Base-by-base conservation (phyloP, 2,329 filamentous ascomycete genomes). In the Hypomyces rosellus region DNA sequence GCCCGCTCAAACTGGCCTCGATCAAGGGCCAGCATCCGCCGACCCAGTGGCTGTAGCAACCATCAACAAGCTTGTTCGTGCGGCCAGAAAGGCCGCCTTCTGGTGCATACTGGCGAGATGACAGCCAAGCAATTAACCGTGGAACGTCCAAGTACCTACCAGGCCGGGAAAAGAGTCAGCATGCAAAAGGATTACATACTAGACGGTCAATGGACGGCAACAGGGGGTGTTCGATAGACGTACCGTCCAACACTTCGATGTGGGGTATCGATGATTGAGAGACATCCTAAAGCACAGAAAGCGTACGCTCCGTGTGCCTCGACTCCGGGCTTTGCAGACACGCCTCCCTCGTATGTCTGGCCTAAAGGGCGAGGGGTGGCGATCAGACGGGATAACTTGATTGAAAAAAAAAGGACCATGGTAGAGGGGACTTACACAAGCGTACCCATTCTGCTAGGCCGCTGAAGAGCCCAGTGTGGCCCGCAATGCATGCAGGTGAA, bases 31-130 rank as follows among this genome's bases (percentile, higher is more conserved):
- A 99, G 72, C 91, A 97, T 49, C 87, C 88, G 49, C 93, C 93
- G 34, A 96, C 86, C 93, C 93, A 99, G 69, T 96, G 92, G 65
- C 89, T 95, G 73, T 99, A 99, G 72, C 93, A 99, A 42, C 92
- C 93, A 68, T 99, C 93, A 33, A 97, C 93, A 33, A 99, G 78
- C 72, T 99, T 99, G 76, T 97, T 97, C 25, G 92, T 96, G 59
- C 93, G 86, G 54, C 93, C 93, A 38, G 89, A 87, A 64, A 96
- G 91, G 34, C 93, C 93, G 56, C 91, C 91, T 67, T 97, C 93
- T 3, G 92, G 93, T 30, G 84, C 83, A 66, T 92, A 88, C 68
- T 99, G 93, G 53, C 90, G 85, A 41, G 88, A 84, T 7, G 89
- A 92, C 37, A 99, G 80, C 90, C 93, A 99, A 53, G 85, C 83